Percentiles rank a stretch among this genome's conserved stretches.
Conservation (phyloP, 2,329 filamentous ascomycete species). For the Arthrobotrys sinensis region DNA sequence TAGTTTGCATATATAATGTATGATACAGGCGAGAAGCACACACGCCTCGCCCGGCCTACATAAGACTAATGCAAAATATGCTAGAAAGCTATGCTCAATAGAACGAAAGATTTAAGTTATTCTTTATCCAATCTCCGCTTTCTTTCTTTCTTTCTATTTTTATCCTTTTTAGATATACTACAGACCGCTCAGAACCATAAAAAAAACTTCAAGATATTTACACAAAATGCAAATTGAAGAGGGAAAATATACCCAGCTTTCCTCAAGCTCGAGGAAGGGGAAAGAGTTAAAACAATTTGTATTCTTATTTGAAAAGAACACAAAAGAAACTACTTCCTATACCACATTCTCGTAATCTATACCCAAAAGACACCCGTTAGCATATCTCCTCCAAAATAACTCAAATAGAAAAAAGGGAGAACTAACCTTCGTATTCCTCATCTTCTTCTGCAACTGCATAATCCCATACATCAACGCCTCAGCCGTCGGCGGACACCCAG, state of each 20-base stretch:
- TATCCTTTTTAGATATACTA: conserved; percentile 17
- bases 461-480: conserved; percentile 79
- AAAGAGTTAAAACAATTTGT: conserved; percentile 9
- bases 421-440: conserved; percentile 72
- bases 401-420: background rate
- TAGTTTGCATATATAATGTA: too few species aligned
- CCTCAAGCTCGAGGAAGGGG: background rate
- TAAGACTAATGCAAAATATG: too few species aligned
- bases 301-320: background rate
- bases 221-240: conserved; percentile 1
- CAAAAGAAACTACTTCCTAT: conserved; percentile 68
- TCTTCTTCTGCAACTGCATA: conserved; percentile 83
- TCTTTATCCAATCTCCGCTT: background rate
- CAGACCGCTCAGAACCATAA: conserved; percentile 23
- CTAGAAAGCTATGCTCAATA: too few species aligned
- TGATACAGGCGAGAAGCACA: too few species aligned
- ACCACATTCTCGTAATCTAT: conserved; percentile 71
- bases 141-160: conserved; percentile 29
- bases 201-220: conserved; percentile 41
- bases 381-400: background rate
- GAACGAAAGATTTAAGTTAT: background rate
- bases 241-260: background rate
- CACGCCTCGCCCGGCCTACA: too few species aligned
- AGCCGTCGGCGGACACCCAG: conserved; percentile 77
- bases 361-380: background rate